Base-by-base conservation (phyloP, 2,329 filamentous ascomycete genomes). In the Neoarthrinium moseri region DNA sequence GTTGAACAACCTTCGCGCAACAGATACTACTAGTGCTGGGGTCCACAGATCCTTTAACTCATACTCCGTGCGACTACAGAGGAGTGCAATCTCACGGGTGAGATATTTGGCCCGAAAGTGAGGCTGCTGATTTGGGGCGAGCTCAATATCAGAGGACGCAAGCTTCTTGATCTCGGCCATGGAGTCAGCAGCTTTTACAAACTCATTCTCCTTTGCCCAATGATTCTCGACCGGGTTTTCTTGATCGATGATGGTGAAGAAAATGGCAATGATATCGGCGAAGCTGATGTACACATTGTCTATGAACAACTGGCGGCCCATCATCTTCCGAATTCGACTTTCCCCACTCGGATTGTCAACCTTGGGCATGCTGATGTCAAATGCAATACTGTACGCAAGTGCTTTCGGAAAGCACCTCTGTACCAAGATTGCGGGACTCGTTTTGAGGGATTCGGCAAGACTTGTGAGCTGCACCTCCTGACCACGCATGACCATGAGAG, bases 81-180 rank as follows among this genome's bases (percentile, higher is more conserved):
- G 70, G 46, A 90, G 82, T 12, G 87, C 77, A 18, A 97, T 75
- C 58, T 94, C 84, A 50, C 86, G 80, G 10, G 86, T 72, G 4
- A 99, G 74, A 56, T 86, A 87, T 54, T 85, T 90, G 22, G 86
- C 84, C 54, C 80, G 86, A 68, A 96, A 97, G 43, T 83, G 84
- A 3, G 94, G 94, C 57, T 97, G 91, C 55, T 96, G 91, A 46
- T 86, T 89, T 10, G 85, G 74, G 3, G 90, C 87, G 6, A 96
- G 70, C 11, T 71, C 67, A 22, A 80, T 76, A 2, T 73, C 70
- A 1, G 91, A 91, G 52, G 84, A 73, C 23, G 87, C 81, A 52
- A 85, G 83, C 3, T 63, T 66, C 52, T 83, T 85, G 59, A 99
- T 96, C 22, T 81, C 75, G 13, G 72, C 70, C 67, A 95, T 78